Evolutionary conservation across 352 stramenopile genomes (phyloP).

Genomic region (Globisporangium alternatum): DNA sequence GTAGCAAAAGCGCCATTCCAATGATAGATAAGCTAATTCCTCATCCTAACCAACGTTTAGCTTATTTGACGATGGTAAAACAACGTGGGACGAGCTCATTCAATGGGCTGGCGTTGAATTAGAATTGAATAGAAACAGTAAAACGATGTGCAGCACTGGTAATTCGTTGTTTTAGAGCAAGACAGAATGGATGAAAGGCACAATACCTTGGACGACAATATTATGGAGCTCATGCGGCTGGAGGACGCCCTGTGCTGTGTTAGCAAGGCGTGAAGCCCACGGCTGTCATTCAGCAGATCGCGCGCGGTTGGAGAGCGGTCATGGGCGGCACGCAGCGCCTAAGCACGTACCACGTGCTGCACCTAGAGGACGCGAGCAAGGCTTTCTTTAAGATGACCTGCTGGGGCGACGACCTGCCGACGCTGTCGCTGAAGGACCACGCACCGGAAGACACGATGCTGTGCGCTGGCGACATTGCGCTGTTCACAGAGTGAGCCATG

Average conservation of each 20-base stretch:
- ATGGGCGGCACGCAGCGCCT: slow-evolving; percentile 26
- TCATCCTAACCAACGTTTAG: too few species aligned
- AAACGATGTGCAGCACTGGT: too few species aligned
- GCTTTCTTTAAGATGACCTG: slow-evolving; percentile 14
- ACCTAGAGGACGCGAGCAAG: slow-evolving; percentile 7
- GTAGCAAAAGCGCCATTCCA: too few species aligned
- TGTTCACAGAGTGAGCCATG: slow-evolving; percentile 41
- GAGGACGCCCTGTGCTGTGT: background rate
- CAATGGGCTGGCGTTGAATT: too few species aligned
- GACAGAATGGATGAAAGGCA: too few species aligned
- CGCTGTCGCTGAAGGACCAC: slow-evolving; percentile 32
- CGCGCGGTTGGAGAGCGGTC: slow-evolving; percentile 26
- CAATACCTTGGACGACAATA: too few species aligned
- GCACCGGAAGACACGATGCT: slow-evolving; percentile 30
- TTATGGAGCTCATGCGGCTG: slow-evolving; percentile 9
- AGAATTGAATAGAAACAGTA: too few species aligned
- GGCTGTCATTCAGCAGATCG: slow-evolving; percentile 37
- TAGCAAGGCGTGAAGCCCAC: background rate
- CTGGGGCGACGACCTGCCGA: slow-evolving; percentile 25
- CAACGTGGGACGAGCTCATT: too few species aligned
- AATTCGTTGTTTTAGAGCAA: too few species aligned
- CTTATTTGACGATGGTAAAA: too few species aligned
- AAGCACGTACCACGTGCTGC: slow-evolving; percentile 31
- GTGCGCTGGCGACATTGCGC: slow-evolving; percentile 50
- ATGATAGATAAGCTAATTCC: too few species aligned